Evolutionary conservation across 495 filamentous ascomycete species (phyloP).

Genomic region (Gamarada debralockiae): DNA sequence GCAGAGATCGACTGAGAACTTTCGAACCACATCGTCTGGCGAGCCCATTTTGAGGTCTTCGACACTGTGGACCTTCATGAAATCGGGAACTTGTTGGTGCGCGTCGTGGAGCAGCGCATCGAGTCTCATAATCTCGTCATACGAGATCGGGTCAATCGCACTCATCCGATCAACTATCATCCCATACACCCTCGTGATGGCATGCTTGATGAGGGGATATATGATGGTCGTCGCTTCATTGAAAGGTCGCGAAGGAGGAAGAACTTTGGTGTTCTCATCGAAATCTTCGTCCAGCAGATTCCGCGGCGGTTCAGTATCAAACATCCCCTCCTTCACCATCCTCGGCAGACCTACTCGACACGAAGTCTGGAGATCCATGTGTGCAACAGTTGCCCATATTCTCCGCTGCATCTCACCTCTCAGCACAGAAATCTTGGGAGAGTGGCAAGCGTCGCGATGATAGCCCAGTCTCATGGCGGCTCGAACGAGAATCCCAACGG

Average conservation of each 20-base stretch:
- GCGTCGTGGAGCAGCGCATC: slow-evolving; percentile 59
- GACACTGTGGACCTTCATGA: slow-evolving; percentile 55
- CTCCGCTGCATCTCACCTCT: slow-evolving; percentile 52
- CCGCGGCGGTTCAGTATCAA: slow-evolving; percentile 39
- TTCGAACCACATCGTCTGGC: slow-evolving; percentile 48
- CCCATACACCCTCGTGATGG: slow-evolving; percentile 32
- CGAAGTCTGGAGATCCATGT: slow-evolving; percentile 47
- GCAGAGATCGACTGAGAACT: slow-evolving; percentile 62
- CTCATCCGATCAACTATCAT: slow-evolving; percentile 36
- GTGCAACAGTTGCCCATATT: slow-evolving; percentile 45
- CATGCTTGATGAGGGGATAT: slow-evolving; percentile 42
- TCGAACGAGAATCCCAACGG: slow-evolving; percentile 41
- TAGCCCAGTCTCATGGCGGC: slow-evolving; percentile 51
- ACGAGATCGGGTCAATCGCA: slow-evolving; percentile 37
- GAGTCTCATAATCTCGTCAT: slow-evolving; percentile 66
- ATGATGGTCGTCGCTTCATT: slow-evolving; percentile 41
- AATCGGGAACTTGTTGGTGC: slow-evolving; percentile 49
- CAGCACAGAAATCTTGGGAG: slow-evolving; percentile 45
- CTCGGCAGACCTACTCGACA: slow-evolving; percentile 51
- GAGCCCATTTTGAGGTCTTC: slow-evolving; percentile 60
- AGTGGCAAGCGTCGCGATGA: slow-evolving; percentile 41
- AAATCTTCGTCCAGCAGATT: slow-evolving; percentile 50
- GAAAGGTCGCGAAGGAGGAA: slow-evolving; percentile 38
- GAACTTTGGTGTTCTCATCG: slow-evolving; percentile 32
- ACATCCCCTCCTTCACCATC: slow-evolving; percentile 42